Evolutionary conservation across 2,329 filamentous ascomycete genomes (phyloP), one percentile per base, ranked within the genome.

Genomic region (Juglanconis oblonga): DNA sequence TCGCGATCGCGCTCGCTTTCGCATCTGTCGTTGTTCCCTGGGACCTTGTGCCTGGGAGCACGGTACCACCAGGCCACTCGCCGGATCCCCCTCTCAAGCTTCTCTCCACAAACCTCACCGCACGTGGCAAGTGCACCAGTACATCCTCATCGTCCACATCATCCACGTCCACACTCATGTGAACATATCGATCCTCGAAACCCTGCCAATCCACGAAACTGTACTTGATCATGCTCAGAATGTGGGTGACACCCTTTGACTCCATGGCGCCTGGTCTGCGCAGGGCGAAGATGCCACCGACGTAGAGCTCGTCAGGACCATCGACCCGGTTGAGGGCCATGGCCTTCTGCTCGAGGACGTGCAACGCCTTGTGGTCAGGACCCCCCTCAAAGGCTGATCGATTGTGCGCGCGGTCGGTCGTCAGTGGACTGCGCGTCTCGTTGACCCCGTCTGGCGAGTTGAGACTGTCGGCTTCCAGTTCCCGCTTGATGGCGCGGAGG

Each of bases 101-200:
- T 47, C 86, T 78, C 67, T 94, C 86, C 67, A 98, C 97, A 74
- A 97, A 99, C 52, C 81, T 82, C 67, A 95, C 90, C 59, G 89
- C 89, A 55, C 80, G 80, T 6, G 92, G 86, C 63, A 98, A 88
- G 73, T 96, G 87, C 64, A 90, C 84, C 17, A 98, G 77, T 55
- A 98, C 76, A 74, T 99, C 91, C 67, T 93, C 88, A 69, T 97
- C 92, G 24, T 94, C 91, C 55, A 93, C 85, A 77, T 99, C 95
- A 73, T 98, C 91, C 48, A 97, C 86, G 65, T 96, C 89, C 65
- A 98, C 89, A 62, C 87, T 82, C 67, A 91, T 81, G 72, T 96
- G 92, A 64, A 87, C 77, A 72, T 87, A 92, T 47, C 81, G 79
- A 64, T 83, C 80, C 69, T 79, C 81, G 64, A 75, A 77, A 53